Conservation (phyloP, 257 asterid genomes). For the Solanum pinnatisectum region DNA sequence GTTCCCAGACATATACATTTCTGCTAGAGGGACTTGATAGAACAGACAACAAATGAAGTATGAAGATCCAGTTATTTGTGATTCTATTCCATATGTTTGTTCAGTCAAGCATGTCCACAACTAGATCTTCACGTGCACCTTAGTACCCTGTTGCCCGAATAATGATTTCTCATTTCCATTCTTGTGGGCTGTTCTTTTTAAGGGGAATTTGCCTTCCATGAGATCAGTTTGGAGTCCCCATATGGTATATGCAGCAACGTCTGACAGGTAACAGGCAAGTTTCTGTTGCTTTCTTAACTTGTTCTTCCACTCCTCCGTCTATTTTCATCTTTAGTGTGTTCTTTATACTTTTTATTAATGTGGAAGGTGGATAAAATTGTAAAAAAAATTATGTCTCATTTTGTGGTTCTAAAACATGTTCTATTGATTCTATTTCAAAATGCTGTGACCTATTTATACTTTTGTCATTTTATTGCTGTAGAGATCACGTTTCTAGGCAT, state of each 20-base stretch:
- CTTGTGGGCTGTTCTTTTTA: neutral
- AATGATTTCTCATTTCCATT: neutral
- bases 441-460: neutral
- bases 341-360: neutral
- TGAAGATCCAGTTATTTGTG: neutral
- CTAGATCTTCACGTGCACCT: neutral
- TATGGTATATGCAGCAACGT: neutral
- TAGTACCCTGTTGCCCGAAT: neutral
- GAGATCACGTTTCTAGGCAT: too few species aligned
- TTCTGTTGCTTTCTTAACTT: neutral
- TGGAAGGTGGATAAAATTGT: neutral
- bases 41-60: constrained; percentile 4
- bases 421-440: neutral
- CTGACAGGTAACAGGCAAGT: neutral
- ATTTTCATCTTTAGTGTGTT: neutral
- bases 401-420: neutral
- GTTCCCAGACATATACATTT: constrained; percentile 46
- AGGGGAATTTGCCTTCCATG: neutral
- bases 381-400: neutral
- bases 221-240: neutral
- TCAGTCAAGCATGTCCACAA: neutral
- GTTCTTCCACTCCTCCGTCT: neutral
- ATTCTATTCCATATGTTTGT: neutral
- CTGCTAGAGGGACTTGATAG: constrained; percentile 38
- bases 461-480: neutral